Percentiles rank a stretch among this genome's conserved stretches.
Evolutionary conservation across 2,329 filamentous ascomycete species (phyloP).

Genomic region (Fusarium cicatricum): DNA sequence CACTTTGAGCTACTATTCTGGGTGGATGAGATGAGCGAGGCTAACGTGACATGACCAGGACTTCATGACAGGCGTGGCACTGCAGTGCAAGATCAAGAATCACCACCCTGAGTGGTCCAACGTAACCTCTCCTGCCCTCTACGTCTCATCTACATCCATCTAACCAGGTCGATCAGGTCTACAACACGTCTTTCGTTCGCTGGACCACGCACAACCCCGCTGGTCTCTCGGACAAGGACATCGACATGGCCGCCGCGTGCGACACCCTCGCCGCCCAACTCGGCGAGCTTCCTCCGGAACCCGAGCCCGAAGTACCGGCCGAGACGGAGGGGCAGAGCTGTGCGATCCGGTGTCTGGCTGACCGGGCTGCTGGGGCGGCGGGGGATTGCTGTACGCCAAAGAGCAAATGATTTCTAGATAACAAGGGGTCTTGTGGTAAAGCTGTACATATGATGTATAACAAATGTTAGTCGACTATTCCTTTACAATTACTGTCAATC

Average conservation of each 20-base stretch:
- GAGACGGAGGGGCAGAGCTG: constrained; percentile 41
- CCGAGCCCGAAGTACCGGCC: constrained; percentile 31
- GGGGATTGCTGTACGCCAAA: constrained; percentile 65
- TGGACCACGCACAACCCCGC: constrained; percentile 77
- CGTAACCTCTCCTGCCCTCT: constrained; percentile 48
- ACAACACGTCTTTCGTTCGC: constrained; percentile 73
- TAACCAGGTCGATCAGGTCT: constrained; percentile 59
- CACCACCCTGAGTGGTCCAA: constrained; percentile 84
- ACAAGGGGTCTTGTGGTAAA: background rate
- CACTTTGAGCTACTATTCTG: background rate
- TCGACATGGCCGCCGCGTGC: constrained; percentile 68
- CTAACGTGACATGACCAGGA: constrained; percentile 56
- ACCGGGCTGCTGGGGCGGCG: constrained; percentile 54
- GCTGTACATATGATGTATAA: background rate
- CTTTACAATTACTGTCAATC: background rate
- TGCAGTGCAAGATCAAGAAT: constrained; percentile 72
- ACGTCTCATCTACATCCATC: background rate
- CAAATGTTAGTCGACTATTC: background rate
- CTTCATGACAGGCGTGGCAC: constrained; percentile 77
- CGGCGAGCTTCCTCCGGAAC: constrained; percentile 58
- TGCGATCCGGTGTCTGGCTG: constrained; percentile 54
- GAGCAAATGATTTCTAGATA: constrained; percentile 14
- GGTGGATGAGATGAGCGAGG: background rate
- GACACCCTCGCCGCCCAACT: constrained; percentile 65
- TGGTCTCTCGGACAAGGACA: constrained; percentile 71